Conservation (phyloP, 108 stramenopile species). For the Conticribra guillardii region DNA sequence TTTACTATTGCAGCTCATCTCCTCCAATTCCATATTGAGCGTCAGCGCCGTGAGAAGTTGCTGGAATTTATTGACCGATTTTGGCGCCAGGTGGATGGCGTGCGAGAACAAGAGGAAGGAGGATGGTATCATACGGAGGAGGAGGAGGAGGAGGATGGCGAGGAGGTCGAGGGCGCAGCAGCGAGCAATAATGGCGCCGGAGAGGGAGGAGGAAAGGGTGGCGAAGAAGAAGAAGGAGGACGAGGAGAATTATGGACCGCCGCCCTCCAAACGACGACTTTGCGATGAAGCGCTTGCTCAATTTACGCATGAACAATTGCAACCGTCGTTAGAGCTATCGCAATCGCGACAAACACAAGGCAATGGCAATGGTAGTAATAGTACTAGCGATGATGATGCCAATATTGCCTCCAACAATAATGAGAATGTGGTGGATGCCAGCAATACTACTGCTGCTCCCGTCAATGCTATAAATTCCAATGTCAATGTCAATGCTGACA, state of each 20-base stretch:
- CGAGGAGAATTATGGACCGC: slow-evolving; percentile 18
- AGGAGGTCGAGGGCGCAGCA: neutral
- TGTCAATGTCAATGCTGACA: neutral
- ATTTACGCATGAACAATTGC: neutral
- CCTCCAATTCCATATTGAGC: slow-evolving; percentile 41
- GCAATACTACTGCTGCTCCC: too few relatives aligned
- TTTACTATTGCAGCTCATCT: slow-evolving; percentile 35
- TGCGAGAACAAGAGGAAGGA: slow-evolving; percentile 11
- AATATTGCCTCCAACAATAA: too few relatives aligned
- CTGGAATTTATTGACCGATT: slow-evolving; percentile 43
- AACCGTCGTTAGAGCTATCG: neutral
- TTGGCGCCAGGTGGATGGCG: slow-evolving; percentile 23
- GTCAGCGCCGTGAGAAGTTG: slow-evolving; percentile 34
- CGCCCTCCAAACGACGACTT: too few relatives aligned
- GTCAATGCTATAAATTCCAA: too few relatives aligned
- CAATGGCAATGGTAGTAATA: neutral
- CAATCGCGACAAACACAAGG: neutral
- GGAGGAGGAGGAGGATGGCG: slow-evolving; percentile 9
- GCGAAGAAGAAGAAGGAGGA: neutral
- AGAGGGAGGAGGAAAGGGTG: slow-evolving; percentile 5
- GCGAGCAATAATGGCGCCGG: too few relatives aligned
- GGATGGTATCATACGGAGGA: neutral
- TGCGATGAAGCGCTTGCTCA: too few relatives aligned
- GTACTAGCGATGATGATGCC: neutral
- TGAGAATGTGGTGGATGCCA: too few relatives aligned